Conservation (phyloP, 2,329 filamentous ascomycete species). For the Penicillium sp. region DNA sequence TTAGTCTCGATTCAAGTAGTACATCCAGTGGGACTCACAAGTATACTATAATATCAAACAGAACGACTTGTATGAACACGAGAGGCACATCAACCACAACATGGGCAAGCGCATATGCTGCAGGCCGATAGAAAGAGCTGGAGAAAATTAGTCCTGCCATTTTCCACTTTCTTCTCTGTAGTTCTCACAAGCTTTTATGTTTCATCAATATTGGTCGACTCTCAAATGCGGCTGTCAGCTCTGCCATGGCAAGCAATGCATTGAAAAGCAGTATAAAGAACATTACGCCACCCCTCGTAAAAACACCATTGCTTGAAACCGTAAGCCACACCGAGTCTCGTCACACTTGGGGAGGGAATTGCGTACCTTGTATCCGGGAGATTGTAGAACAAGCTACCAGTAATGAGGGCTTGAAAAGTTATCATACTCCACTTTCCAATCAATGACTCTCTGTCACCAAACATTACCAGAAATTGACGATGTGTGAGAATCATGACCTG, state of each 20-base stretch:
- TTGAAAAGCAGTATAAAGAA: slow-evolving; percentile 65
- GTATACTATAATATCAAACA: slow-evolving; percentile 62
- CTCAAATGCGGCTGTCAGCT: slow-evolving; percentile 60
- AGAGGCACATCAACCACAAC: slow-evolving; percentile 58
- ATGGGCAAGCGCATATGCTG: slow-evolving; percentile 58
- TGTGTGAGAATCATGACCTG: slow-evolving; percentile 56
- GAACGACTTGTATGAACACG: slow-evolving; percentile 55
- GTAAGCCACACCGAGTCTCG: background rate
- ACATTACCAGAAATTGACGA: slow-evolving; percentile 52
- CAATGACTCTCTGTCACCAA: slow-evolving; percentile 53
- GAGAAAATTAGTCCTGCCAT: slow-evolving; percentile 7
- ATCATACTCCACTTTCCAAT: slow-evolving; percentile 52
- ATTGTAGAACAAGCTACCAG: slow-evolving; percentile 54
- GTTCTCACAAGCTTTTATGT: slow-evolving; percentile 61
- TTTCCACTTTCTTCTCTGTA: background rate
- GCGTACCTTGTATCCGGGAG: slow-evolving; percentile 48
- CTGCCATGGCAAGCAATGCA: slow-evolving; percentile 58
- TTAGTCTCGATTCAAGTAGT: background rate
- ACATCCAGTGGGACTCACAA: slow-evolving; percentile 38
- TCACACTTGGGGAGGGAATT: no score
- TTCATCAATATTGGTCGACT: slow-evolving; percentile 65
- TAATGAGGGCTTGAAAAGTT: slow-evolving; percentile 45
- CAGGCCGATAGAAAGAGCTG: slow-evolving; percentile 62
- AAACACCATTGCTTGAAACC: slow-evolving; percentile 49
- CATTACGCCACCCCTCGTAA: slow-evolving; percentile 59